These are phyloP conservation scores for Eimeria praecox DNA, from an alignment of 169 alveolate species.

Conservation along the genomic window DNA sequence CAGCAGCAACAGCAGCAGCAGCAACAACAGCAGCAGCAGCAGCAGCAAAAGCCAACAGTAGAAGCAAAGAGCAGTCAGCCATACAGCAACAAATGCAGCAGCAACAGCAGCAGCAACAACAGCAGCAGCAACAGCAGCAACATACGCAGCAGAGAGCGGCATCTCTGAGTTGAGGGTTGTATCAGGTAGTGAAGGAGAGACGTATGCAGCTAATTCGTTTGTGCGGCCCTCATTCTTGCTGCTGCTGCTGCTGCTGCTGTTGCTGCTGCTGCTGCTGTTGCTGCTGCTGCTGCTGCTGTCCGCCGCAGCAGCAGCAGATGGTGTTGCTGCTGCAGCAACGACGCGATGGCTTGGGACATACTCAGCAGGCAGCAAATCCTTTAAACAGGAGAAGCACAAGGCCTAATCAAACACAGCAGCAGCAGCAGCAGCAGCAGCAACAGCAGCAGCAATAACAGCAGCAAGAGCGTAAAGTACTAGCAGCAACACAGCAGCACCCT, in stretches of 20 bases:
- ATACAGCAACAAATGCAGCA: slow-evolving; percentile 86
- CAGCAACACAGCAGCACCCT: not conserved
- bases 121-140: slow-evolving; percentile 44
- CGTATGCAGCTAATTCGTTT: slow-evolving; percentile 3
- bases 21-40: slow-evolving; percentile 85
- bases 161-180: not conserved
- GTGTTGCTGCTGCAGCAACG: slow-evolving; percentile 17
- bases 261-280: not conserved
- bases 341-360: slow-evolving; percentile 43
- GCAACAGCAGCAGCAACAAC: slow-evolving; percentile 84
- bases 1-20: slow-evolving; percentile 14
- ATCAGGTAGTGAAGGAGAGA: not conserved
- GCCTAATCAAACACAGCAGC: slow-evolving; percentile 9
- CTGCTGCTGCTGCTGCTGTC: not conserved
- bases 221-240: slow-evolving; percentile 16
- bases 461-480: not conserved
- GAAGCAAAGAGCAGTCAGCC: not conserved
- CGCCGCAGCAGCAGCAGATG: slow-evolving; percentile 29
- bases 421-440: not conserved
- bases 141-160: slow-evolving; percentile 57
- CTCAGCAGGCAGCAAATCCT: slow-evolving; percentile 62
- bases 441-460: slow-evolving; percentile 7
- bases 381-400: slow-evolving; percentile 42
- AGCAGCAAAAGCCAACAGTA: slow-evolving; percentile 90
- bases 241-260: slow-evolving; percentile 59